A percentile compares a stretch with the other conserved stretches of the same genome.
phyloP scores from a whole-genome alignment of 805 yeast species.

The Wickerhamomyces bovis region DNA sequence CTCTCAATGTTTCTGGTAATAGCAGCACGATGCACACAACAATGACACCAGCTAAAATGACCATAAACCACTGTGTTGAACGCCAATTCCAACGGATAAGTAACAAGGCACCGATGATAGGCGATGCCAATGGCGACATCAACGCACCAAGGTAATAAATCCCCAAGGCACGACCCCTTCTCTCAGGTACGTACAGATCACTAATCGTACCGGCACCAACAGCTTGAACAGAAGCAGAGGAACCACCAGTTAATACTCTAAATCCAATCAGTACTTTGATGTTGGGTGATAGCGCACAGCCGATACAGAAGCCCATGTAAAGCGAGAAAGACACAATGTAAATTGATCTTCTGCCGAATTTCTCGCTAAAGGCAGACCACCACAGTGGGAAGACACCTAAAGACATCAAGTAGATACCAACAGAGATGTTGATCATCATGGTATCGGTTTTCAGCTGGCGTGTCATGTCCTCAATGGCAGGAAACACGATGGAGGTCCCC shows the following conservation, averaged over 20 bases:
- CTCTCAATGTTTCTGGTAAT: slow-evolving; percentile 73
- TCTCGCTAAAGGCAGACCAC: slow-evolving; percentile 82
- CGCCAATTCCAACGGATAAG: slow-evolving; percentile 77
- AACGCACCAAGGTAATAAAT: slow-evolving; percentile 74
- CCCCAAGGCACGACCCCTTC: slow-evolving; percentile 78
- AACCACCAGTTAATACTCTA: slow-evolving; percentile 70
- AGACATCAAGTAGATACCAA: slow-evolving; percentile 70
- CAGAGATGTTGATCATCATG: slow-evolving; percentile 64
- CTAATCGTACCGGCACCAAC: slow-evolving; percentile 87
- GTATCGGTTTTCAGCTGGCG: slow-evolving; percentile 48
- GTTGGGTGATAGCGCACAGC: slow-evolving; percentile 59
- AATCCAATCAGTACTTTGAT: slow-evolving; percentile 61
- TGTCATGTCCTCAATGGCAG: slow-evolving; percentile 62
- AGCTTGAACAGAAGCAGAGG: slow-evolving; percentile 80
- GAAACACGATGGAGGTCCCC: slow-evolving; percentile 81
- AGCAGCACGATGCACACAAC: slow-evolving; percentile 43
- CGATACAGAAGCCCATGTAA: slow-evolving; percentile 62
- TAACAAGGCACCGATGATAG: slow-evolving; percentile 74
- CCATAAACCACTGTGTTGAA: slow-evolving; percentile 82
- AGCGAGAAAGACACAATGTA: slow-evolving; percentile 62
- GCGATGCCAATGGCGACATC: slow-evolving; percentile 74
- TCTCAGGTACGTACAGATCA: slow-evolving; percentile 59
- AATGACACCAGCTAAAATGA: slow-evolving; percentile 55
- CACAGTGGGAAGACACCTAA: slow-evolving; percentile 79
- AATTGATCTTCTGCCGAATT: slow-evolving; percentile 67